A percentile compares a stretch with the other conserved stretches of the same genome.
phyloP scores from a whole-genome alignment of 2,329 filamentous ascomycete genomes.

The Curvularia hawaiiensis region DNA sequence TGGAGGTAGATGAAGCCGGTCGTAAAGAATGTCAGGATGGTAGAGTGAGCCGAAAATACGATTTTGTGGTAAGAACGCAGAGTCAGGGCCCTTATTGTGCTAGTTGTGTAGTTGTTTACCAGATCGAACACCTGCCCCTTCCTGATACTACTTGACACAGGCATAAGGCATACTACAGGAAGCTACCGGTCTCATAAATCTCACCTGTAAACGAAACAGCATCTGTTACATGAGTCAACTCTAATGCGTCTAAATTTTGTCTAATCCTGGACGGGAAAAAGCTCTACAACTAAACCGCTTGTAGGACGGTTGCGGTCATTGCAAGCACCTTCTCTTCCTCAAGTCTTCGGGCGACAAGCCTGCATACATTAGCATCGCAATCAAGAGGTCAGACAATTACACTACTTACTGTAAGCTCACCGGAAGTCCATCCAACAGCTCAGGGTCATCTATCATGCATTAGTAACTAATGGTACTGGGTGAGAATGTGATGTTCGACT shows the following conservation, averaged over 20 bases:
- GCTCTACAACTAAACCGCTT: constrained; percentile 28
- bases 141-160: not conserved
- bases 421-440: constrained; percentile 51
- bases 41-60: constrained; percentile 15
- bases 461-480: not conserved
- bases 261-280: not conserved
- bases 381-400: not conserved
- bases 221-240: not conserved
- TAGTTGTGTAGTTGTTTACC: constrained; percentile 1
- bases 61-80: constrained; percentile 2
- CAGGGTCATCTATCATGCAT: constrained; percentile 40
- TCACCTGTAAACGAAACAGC: not conserved
- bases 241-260: not conserved
- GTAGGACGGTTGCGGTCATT: constrained; percentile 45
- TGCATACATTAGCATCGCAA: constrained; percentile 8
- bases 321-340: constrained; percentile 52
- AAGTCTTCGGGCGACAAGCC: constrained; percentile 47
- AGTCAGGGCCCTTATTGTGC: not conserved
- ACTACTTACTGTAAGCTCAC: constrained; percentile 46
- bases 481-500: constrained; percentile 24
- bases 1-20: constrained; percentile 20
- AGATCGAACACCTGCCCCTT: constrained; percentile 8
- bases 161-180: not conserved
- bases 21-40: constrained; percentile 6
- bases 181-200: not conserved